Base-by-base conservation (phyloP, 495 filamentous ascomycete genomes). In the Trichoderma gamsii region DNA sequence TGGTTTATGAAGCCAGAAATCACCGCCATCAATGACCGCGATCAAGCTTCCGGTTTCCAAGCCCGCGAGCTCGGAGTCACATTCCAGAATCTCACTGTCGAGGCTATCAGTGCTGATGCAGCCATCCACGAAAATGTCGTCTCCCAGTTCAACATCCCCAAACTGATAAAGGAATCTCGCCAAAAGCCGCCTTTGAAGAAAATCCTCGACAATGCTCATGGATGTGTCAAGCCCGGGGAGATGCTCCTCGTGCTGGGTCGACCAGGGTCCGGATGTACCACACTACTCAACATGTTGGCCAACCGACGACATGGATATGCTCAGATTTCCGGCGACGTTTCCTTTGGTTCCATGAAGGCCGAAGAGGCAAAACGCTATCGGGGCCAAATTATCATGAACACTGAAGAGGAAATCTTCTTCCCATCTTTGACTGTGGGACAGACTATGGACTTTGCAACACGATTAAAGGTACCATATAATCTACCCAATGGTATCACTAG, bases 331-430 rank as follows among this genome's bases (percentile, higher is more conserved):
- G 79, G 85, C 82, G 35, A 77, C 38, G 71, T 72, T 21, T 76
- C 76, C 72, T 96, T 91, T 73, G 90, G 89, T 0, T 85, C 85
- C 6, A 88, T 89, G 66, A 81, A 73, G 44, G 73, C 74, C 43
- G 72, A 74, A 25, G 70, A 70, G 72, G 25, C 78, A 77, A 66
- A 66, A 73, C 66, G 79, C 74, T 71, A 74, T 72, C 79, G 27
- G 64, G 76, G 78, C 49, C 74, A 80, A 63, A 82, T 89, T 2
- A 77, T 86, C 23, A 87, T 89, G 70, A 89, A 88, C 65, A 85
- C 88, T 3, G 89, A 91, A 79, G 88, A 90, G 44, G 91, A 94
- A 72, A 80, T 91, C 8, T 90, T 92, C 75, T 92, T 90, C 69
- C 85, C 90, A 13, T 89, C 88, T 15, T 75, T 95, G 44, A 87